Conservation (phyloP, 129 eudicot genomes). For the Dittrichia graveolens region DNA sequence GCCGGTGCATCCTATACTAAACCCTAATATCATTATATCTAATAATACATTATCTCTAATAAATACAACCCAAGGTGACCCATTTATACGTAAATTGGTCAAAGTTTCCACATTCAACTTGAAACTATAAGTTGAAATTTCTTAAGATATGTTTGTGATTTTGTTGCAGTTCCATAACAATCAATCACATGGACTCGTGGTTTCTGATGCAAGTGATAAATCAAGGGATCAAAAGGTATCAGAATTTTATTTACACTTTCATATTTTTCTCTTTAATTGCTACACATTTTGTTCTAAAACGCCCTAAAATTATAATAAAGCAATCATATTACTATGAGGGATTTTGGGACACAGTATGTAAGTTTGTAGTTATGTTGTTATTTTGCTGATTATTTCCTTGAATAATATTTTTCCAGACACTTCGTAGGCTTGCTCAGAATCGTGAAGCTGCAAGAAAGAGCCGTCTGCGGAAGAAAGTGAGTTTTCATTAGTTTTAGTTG, state of each 20-base stretch:
- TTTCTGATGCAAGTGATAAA: conserved; percentile 89
- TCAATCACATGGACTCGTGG: conserved; percentile 54
- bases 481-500: background rate
- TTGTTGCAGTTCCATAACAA: conserved; percentile 54
- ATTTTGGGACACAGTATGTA: background rate
- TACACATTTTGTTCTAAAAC: conserved; percentile 9
- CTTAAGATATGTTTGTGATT: conserved; percentile 21
- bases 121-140: conserved; percentile 17
- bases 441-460: conserved; percentile 97
- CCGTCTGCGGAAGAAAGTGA: conserved; percentile 79
- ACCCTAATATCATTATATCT: too few species aligned
- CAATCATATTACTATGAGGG: too few species aligned
- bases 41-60: too few species aligned
- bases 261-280: conserved; percentile 3
- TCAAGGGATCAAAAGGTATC: conserved; percentile 89
- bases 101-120: background rate
- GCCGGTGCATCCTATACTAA: too few species aligned
- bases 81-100: conserved; percentile 5
- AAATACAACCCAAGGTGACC: background rate
- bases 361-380: background rate
- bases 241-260: conserved; percentile 18
- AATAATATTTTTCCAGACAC: conserved; percentile 52
- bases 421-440: conserved; percentile 95
- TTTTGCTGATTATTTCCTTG: conserved; percentile 24
- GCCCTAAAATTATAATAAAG: background rate